Evolutionary conservation across 1,139 yeast species (phyloP).

Genomic region (Hyphopichia wangnamkhiaoensis): DNA sequence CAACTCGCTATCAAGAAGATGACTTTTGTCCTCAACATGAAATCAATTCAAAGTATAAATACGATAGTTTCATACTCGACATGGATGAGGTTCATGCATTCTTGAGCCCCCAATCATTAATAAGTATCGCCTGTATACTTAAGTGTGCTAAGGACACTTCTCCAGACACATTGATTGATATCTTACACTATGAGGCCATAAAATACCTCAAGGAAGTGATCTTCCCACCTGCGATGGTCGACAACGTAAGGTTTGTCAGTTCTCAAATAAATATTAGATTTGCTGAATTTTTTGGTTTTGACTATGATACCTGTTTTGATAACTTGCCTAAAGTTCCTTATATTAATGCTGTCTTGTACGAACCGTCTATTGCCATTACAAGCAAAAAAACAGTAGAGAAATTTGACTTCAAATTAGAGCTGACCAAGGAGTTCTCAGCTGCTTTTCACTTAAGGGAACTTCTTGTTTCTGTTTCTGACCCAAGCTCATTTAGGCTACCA

Average conservation of each 20-base stretch:
- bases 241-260: conserved; percentile 52
- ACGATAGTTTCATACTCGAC: conserved; percentile 56
- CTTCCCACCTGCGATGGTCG: conserved; percentile 35
- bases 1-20: conserved; percentile 37
- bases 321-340: conserved; percentile 20
- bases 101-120: conserved; percentile 38
- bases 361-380: conserved; percentile 41
- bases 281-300: conserved; percentile 28
- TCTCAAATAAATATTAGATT: conserved; percentile 49
- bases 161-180: conserved; percentile 57
- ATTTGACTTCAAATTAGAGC: conserved; percentile 3
- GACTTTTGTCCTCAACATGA: conserved; percentile 46
- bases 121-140: conserved; percentile 28
- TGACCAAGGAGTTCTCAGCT: conserved; percentile 11
- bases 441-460: conserved; percentile 39
- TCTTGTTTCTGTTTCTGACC: conserved; percentile 23
- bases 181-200: conserved; percentile 63
- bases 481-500: conserved; percentile 24
- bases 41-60: conserved; percentile 47
- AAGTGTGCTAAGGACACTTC: conserved; percentile 37
- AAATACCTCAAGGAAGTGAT: conserved; percentile 38
- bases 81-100: conserved; percentile 45
- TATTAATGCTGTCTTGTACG: conserved; percentile 28
- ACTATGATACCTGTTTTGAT: conserved; percentile 8
- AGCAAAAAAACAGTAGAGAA: conserved; percentile 10